These are phyloP conservation scores for Hypocreales sp. DNA, from an alignment of 2,329 filamentous ascomycete genomes.

Conservation along the genomic window DNA sequence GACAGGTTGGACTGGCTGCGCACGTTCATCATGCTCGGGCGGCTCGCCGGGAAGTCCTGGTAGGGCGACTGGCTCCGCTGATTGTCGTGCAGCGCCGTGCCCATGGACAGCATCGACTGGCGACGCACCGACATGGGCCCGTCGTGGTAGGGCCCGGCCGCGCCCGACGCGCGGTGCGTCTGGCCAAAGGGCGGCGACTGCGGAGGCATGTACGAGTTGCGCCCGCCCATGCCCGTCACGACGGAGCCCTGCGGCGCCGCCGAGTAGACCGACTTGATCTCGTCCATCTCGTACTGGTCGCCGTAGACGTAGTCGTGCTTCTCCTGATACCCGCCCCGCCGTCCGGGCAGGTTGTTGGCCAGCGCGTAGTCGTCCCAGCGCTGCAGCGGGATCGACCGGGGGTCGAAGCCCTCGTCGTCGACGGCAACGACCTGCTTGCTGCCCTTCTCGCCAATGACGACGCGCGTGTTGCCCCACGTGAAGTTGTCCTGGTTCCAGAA, in stretches of 20 bases:
- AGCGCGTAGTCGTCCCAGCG: conserved; percentile 94
- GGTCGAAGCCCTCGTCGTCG: conserved; percentile 75
- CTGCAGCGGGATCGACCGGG: conserved; percentile 82
- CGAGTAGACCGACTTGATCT: conserved; percentile 93
- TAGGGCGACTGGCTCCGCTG: conserved; percentile 40
- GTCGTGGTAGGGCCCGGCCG: conserved; percentile 31
- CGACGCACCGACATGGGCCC: conserved; percentile 39
- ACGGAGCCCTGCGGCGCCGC: conserved; percentile 81
- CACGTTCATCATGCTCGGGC: conserved; percentile 47
- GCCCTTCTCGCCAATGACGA: conserved; percentile 90
- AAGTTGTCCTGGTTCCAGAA: conserved; percentile 99
- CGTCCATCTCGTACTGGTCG: conserved; percentile 89
- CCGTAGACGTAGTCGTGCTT: conserved; percentile 51
- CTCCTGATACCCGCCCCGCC: conserved; percentile 57
- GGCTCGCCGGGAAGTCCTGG: conserved; percentile 35
- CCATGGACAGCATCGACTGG: conserved; percentile 58
- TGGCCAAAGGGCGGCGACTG: conserved; percentile 59
- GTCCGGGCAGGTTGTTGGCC: conserved; percentile 76
- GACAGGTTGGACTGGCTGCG: conserved; percentile 32
- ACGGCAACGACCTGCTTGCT: conserved; percentile 80
- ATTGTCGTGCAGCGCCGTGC: conserved; percentile 27
- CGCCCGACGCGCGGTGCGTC: conserved; percentile 28
- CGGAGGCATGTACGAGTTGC: conserved; percentile 66
- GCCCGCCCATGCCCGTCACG: conserved; percentile 64
- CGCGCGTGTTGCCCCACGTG: conserved; percentile 94